Evolutionary conservation across 495 filamentous ascomycete species (phyloP), one percentile per base, ranked within the genome.

Genomic region (Penicillium malachiteum): DNA sequence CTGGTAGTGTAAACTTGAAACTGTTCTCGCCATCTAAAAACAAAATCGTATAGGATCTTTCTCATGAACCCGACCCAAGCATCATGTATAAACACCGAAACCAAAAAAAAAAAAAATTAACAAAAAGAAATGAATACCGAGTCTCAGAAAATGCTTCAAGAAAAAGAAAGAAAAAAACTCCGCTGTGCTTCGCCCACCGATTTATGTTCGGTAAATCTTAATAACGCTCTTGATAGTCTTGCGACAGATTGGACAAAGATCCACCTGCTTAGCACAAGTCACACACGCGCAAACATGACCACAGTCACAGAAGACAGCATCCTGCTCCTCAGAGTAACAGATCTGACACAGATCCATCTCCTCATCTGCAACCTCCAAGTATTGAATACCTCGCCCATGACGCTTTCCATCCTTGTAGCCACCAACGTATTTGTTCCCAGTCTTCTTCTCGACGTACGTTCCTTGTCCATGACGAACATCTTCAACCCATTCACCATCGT

Each of bases 251-350:
- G 85, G 85, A 62, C 85, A 88, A 40, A 74, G 70, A 33, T 85
- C 82, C n/a, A 88, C 76, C 62, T 80, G 77, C 45, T 75, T 77
- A 32, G 85, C 85, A 58, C 85, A 88, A 17, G 74, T 75, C 54
- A 84, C 71, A 54, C 85, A 88, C 2, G 85, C 81, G 48, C 80
- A 81, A 40, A 88, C 79, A 62, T 88, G 85, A 1, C 85, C 85
- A 57, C 85, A 88, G 59, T 86, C 83, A 50, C 80, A 83, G 65
- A 88, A 86, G 40, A 83, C 70, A 3, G 83, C 78, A 59, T 86
- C 81, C 53, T 82, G 80, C 57, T 81, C 81, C 46, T 80, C 79
- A 37, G 84, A 82, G 58, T 81, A 87, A 69, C 85, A 88, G 48
- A 88, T 86, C 56, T 81, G 77, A 66, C 85, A 87, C 12, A 84